phyloP scores from a whole-genome alignment of 257 asterid species.

The Ligustrum vulgare region DNA sequence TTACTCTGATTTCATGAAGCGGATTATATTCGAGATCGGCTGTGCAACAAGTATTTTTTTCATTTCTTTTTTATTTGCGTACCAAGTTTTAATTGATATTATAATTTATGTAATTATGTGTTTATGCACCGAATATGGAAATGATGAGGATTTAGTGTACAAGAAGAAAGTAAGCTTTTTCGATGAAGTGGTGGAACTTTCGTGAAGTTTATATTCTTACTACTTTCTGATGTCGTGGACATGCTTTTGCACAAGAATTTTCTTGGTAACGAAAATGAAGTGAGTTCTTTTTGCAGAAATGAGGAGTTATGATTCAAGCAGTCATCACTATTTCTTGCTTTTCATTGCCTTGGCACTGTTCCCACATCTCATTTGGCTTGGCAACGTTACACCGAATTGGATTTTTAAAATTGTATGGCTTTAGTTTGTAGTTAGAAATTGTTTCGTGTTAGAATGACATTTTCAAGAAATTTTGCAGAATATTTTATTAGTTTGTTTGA shows the following conservation, averaged over 20 bases:
- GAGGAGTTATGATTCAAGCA: neutral
- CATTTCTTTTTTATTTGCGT: no score
- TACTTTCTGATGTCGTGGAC: slow-evolving; percentile 4
- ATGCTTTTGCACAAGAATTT: neutral
- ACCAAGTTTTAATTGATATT: no score
- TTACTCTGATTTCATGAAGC: no score
- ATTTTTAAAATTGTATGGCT: neutral
- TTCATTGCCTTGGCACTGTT: neutral
- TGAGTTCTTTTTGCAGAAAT: neutral
- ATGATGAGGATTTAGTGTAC: no score
- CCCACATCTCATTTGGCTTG: neutral
- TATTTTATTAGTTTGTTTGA: no score
- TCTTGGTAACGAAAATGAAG: neutral
- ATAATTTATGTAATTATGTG: no score
- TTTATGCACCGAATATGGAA: no score
- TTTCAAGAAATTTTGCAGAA: neutral
- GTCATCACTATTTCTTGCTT: neutral
- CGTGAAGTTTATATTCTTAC: no score
- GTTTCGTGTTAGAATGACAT: neutral
- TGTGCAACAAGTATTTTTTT: no score
- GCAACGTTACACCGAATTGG: neutral
- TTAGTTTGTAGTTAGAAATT: neutral
- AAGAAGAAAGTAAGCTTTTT: no score
- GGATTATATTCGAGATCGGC: no score
- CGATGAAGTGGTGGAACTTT: no score